phyloP scores from a whole-genome alignment of 2,329 filamentous ascomycete genomes.

The Trichoderma aggressivum region DNA sequence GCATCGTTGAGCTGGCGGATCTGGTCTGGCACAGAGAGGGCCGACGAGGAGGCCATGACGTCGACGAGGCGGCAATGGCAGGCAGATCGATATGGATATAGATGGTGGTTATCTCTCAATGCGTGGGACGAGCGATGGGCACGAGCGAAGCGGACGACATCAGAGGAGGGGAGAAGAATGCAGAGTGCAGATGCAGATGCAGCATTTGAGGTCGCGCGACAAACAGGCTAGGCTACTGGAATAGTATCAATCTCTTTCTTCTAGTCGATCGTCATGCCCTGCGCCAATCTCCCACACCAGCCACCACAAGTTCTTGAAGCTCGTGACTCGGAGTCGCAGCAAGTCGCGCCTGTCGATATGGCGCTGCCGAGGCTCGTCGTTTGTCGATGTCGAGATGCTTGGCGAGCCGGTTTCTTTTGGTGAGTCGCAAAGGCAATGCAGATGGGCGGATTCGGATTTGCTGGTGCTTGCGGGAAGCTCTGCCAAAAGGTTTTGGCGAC shows the following conservation, averaged over 20 bases:
- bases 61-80: not conserved
- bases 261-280: slow-evolving; percentile 28
- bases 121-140: not conserved
- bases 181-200: slow-evolving; percentile 7
- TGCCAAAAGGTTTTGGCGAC: slow-evolving; percentile 19
- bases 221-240: slow-evolving; percentile 28
- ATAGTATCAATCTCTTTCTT: slow-evolving; percentile 20
- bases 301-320: not conserved
- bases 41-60: slow-evolving; percentile 32
- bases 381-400: not conserved
- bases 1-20: slow-evolving; percentile 86
- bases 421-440: not conserved
- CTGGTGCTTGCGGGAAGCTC: not conserved
- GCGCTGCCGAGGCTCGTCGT: not conserved
- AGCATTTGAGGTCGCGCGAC: slow-evolving; percentile 29
- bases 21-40: slow-evolving; percentile 66
- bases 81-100: not conserved
- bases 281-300: slow-evolving; percentile 22
- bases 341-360: not conserved
- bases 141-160: slow-evolving; percentile 11
- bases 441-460: not conserved
- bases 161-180: not conserved
- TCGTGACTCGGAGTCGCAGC: not conserved
- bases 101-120: not conserved
- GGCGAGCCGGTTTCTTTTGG: not conserved